Evolutionary conservation across 2,329 filamentous ascomycete genomes (phyloP), one percentile per base, ranked within the genome.

Genomic region (Emergomyces pasteurianus): DNA sequence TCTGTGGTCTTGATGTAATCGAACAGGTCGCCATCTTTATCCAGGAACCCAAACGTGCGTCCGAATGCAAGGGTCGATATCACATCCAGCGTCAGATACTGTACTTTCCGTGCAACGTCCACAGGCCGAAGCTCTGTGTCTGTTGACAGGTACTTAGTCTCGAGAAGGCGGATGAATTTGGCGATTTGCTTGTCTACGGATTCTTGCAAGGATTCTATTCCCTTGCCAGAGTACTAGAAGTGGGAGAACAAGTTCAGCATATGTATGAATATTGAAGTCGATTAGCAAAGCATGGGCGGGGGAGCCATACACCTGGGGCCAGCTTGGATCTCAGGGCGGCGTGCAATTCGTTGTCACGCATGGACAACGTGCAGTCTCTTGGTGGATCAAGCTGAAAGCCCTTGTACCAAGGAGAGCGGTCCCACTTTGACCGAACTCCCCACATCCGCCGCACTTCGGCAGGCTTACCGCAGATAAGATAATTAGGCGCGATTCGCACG

Each of bases 61-160:
- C 81, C 82, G 52, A 83, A 79, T 0, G 79, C 79, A 4, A 85
- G 67, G 50, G 78, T 76, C 40, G 77, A 80, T 63, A 85, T 82
- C 46, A 83, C 77, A 61, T 85, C 83, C 4, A 84, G 70, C 0
- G 81, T 81, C 60, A 84, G 79, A 70, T 75, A 83, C 49, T 81
- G 79, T 2, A 77, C 74, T 62, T 81, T 80, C 6, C 71, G 70
- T 2, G 74, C 77, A 58, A 80, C 67, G 61, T 83, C 80, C 65
- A 83, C 64, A 1, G 71, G 68, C 8, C 65, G 60, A 9, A 68
- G 40, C 18, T 61, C 58, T 18, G 55, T 70, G 40, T 71, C 67
- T 16, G 63, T 72, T 4, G 71, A 72, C 4, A 77, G 70, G 43
- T 80, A 78, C 63, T 79, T 80, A n/a, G 64, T 66, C 61, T 77